Conservation (phyloP, 2,329 filamentous ascomycete genomes). For the Trichoderma endophyticum region DNA sequence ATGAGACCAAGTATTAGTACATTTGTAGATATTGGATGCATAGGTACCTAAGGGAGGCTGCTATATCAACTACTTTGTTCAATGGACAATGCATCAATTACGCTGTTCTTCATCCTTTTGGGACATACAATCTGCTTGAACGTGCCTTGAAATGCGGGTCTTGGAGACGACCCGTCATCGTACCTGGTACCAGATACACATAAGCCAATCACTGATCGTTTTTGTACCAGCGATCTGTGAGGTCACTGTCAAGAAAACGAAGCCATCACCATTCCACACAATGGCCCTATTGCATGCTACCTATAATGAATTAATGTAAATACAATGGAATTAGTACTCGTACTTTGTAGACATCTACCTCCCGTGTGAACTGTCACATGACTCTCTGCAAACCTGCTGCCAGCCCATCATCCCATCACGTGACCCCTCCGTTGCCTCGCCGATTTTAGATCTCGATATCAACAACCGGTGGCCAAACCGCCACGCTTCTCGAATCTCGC, state of each 20-base stretch:
- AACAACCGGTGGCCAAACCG: neutral
- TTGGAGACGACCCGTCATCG: no score
- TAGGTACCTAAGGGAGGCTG: no score
- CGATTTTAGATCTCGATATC: conserved; percentile 4
- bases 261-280: neutral
- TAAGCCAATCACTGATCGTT: neutral
- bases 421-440: neutral
- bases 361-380: neutral
- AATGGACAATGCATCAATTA: no score
- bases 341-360: no score
- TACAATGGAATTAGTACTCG: neutral
- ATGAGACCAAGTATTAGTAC: no score
- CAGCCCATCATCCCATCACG: neutral
- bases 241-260: neutral
- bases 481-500: neutral
- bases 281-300: neutral
- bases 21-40: no score
- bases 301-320: neutral
- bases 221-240: neutral
- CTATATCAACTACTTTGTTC: no score
- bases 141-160: neutral
- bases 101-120: neutral
- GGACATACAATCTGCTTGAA: no score
- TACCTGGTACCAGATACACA: no score
- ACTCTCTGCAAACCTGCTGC: neutral